Base-by-base conservation (phyloP, 805 yeast genomes). In the Lipomyces spencermartinsiae region DNA sequence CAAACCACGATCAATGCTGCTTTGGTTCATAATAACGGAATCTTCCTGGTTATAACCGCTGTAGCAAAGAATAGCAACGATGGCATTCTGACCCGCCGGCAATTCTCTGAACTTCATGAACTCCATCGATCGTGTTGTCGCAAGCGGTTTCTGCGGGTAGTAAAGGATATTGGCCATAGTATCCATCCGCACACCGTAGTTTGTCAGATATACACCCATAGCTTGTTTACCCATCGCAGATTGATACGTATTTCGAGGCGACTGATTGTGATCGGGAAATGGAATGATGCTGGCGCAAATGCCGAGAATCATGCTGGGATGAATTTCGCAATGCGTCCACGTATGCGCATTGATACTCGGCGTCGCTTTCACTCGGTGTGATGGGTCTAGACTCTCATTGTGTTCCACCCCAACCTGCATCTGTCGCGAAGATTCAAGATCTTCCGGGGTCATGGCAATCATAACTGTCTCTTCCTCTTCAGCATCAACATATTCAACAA, bases 171-270 rank as follows among this genome's bases (percentile, higher is more conserved):
- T 95, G 9, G 99, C 98, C 99, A 95, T 95, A 0, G 99, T 95
- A 80, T 95, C 99, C 99, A 95, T 95, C 82, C 99, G 91, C 63
- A 94, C 97, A 67, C 89, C 86, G 80, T 94, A 95, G 78, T 95
- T 95, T 4, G 99, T 95, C 76, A 94, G 85, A 80, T 91, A 94
- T 9, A 95, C 98, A 78, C 99, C 99, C 99, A 95, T 95, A 66
- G 99, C 99, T 83, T 95, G 99, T 81, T 95, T 95, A 87, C 99
- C 99, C 99, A 95, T 95, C 72, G 99, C 99, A 78, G 97, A 93
- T 83, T 95, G 99, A 81, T 95, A 95, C 2, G 99, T 95, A 78
- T 95, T 95, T 88, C 99, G 94, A 69, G 99, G 99, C 69, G 98
- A 93, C 84, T 95, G 99, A 80, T 95, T 95, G 81, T 95, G 99